Conservation (phyloP, 2,329 filamentous ascomycete species). For the Orbilia oligospora region DNA sequence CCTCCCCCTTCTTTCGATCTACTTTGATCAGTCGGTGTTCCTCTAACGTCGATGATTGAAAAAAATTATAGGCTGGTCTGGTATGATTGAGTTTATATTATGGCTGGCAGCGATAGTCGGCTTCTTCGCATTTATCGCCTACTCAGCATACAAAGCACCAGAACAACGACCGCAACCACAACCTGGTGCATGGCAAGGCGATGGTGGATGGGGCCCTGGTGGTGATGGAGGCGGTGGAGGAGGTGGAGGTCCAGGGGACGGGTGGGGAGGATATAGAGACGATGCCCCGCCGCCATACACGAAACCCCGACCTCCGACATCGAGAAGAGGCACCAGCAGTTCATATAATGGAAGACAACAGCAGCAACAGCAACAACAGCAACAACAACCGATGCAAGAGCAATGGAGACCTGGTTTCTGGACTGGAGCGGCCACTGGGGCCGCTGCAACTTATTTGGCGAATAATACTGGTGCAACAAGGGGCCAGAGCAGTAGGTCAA, state of each 20-base stretch:
- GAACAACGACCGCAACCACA: conserved; percentile 46
- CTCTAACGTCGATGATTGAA: neutral
- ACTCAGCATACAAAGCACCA: conserved; percentile 43
- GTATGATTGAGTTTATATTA: conserved; percentile 55
- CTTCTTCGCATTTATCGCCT: conserved; percentile 57
- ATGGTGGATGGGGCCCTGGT: conserved; percentile 27
- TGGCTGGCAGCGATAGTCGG: conserved; percentile 51
- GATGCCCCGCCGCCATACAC: conserved; percentile 53
- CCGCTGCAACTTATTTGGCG: conserved; percentile 38
- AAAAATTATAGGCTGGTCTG: conserved; percentile 40
- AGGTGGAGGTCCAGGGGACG: conserved; percentile 46
- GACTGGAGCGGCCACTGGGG: conserved; percentile 56
- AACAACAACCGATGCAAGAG: conserved; percentile 33
- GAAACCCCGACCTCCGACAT: conserved; percentile 37
- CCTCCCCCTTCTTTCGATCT: neutral
- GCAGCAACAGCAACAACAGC: conserved; percentile 5
- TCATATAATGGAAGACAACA: conserved; percentile 28
- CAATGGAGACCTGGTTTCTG: conserved; percentile 58
- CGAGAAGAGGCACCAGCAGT: conserved; percentile 32
- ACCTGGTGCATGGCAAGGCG: conserved; percentile 29
- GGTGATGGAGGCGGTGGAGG: conserved; percentile 8
- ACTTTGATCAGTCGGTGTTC: neutral
- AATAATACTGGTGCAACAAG: conserved; percentile 30
- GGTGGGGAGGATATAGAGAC: conserved; percentile 52
- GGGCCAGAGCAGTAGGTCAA: conserved; percentile 7